phyloP scores from a whole-genome alignment of 768 basidiomycete genomes.

The Tylopilus vinaceipallidus region DNA sequence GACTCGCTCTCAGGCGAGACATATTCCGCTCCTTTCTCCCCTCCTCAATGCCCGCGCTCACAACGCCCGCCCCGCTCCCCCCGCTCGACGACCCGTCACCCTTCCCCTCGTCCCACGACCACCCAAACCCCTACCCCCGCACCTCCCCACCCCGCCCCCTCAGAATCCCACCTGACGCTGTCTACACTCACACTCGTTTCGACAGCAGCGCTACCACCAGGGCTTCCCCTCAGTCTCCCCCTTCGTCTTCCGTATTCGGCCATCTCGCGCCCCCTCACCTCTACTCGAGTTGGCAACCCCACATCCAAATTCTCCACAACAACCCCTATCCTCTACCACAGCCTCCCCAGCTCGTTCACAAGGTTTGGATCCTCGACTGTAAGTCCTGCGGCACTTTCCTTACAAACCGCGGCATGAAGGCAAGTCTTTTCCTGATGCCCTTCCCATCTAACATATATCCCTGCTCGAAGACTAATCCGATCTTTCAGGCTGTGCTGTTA shows the following conservation, averaged over 20 bases:
- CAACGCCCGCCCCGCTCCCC: constrained; percentile 10
- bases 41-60: constrained; percentile 31
- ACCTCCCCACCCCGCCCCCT: constrained; percentile 15
- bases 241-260: constrained; percentile 25
- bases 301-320: constrained; percentile 35
- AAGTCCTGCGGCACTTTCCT: constrained; percentile 69
- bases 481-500: constrained; percentile 71
- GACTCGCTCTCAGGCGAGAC: constrained; percentile 35
- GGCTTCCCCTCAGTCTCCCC: constrained; percentile 10
- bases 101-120: constrained; percentile 3
- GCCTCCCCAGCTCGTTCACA: constrained; percentile 48
- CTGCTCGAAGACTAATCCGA: constrained; percentile 3
- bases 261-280: constrained; percentile 24
- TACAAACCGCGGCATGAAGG: constrained; percentile 87
- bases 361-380: constrained; percentile 83
- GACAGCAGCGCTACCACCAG: constrained; percentile 8
- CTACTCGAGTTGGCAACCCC: constrained; percentile 31
- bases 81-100: constrained; percentile 2
- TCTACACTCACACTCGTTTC: constrained; percentile 26
- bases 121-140: constrained; percentile 24
- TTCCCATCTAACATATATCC: too few species aligned
- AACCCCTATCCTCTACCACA: constrained; percentile 46
- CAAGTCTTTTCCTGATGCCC: constrained; percentile 27
- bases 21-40: constrained; percentile 26
- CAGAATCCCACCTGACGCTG: constrained; percentile 15